Conservation (phyloP, 805 yeast species). For the Saccharomycopsis sp. region DNA sequence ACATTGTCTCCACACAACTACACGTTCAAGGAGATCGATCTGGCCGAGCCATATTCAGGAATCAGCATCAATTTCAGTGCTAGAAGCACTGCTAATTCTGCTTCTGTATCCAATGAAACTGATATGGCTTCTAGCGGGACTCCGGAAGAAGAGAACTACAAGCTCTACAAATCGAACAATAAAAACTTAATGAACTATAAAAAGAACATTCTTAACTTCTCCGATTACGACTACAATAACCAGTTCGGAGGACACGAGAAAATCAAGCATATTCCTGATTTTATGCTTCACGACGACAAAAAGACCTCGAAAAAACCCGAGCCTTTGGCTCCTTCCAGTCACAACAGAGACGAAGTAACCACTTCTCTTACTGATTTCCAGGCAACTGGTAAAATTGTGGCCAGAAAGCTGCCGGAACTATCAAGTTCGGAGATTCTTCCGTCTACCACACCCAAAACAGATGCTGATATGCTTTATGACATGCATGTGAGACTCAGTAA, state of each 20-base stretch:
- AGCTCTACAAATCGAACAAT: conserved; percentile 7
- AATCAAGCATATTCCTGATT: conserved; percentile 14
- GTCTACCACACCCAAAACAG: neutral
- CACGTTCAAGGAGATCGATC: conserved; percentile 11
- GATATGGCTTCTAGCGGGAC: too few species aligned
- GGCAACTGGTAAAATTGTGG: too few species aligned
- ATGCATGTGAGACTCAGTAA: too few species aligned
- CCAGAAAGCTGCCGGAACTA: too few species aligned
- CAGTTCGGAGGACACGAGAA: conserved; percentile 19
- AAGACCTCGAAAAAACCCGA: neutral
- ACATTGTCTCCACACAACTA: conserved; percentile 19
- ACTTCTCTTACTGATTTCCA: too few species aligned
- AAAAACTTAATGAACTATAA: conserved; percentile 17
- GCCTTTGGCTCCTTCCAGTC: neutral
- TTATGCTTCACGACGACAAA: conserved; percentile 1
- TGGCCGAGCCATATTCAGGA: neutral
- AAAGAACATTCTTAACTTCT: conserved; percentile 16
- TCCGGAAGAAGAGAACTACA: neutral
- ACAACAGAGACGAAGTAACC: too few species aligned
- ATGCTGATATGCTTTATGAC: neutral
- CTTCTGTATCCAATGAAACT: neutral
- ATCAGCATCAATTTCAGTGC: neutral
- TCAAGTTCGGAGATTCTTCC: neutral
- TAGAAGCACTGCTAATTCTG: neutral
- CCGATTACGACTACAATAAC: conserved; percentile 18